Percentiles rank a stretch among this genome's conserved stretches.
These are phyloP conservation scores for Marasmius oreades DNA, from an alignment of 1,284 basidiomycete species.

Conservation along the genomic window DNA sequence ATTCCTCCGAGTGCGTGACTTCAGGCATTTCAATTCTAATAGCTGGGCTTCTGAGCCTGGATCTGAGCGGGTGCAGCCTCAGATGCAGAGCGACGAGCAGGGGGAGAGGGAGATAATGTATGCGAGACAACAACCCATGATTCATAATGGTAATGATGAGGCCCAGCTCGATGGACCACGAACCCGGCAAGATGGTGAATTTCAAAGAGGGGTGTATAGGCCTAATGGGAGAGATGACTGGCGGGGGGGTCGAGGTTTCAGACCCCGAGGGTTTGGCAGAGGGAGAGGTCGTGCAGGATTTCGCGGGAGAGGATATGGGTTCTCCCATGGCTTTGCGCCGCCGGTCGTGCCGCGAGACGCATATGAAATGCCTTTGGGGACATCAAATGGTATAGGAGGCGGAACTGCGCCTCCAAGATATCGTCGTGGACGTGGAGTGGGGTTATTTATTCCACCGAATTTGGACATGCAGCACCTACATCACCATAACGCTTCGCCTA, in stretches of 20 bases:
- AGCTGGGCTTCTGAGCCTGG: background rate
- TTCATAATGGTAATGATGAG: background rate
- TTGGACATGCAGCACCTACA: background rate
- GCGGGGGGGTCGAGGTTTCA: background rate
- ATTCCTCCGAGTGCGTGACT: background rate
- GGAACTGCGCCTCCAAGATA: background rate
- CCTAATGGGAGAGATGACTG: background rate
- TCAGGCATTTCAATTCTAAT: too few relatives aligned
- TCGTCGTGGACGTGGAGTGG: background rate
- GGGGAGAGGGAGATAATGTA: background rate
- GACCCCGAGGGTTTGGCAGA: background rate
- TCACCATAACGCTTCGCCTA: background rate
- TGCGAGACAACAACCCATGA: background rate
- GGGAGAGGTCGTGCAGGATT: background rate
- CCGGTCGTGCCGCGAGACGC: background rate
- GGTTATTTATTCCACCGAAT: background rate
- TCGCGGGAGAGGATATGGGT: background rate
- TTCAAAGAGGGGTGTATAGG: background rate
- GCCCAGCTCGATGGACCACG: background rate
- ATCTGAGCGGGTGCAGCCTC: background rate
- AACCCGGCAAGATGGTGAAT: background rate
- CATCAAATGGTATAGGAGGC: background rate
- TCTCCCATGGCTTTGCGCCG: background rate
- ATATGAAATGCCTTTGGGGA: background rate
- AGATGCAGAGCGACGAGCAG: background rate